These are phyloP conservation scores for Tolypocladium ophioglossoides DNA, from an alignment of 2,329 filamentous ascomycete genomes.

Conservation along the genomic window DNA sequence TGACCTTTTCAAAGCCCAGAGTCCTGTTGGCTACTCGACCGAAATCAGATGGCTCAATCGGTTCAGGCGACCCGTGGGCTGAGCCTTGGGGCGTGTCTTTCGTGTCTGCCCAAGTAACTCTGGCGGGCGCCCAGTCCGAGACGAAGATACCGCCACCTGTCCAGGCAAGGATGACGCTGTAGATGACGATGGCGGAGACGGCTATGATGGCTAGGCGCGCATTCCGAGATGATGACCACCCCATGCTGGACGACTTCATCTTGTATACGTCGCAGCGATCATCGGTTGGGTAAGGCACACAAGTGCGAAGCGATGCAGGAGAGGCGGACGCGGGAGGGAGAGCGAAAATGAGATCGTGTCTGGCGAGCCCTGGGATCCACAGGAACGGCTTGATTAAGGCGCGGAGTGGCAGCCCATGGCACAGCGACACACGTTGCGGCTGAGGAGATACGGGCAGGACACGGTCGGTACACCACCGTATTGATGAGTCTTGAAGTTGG, in stretches of 20 bases:
- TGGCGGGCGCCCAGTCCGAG: neutral
- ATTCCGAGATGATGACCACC: neutral
- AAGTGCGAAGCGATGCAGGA: neutral
- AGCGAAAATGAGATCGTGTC: neutral
- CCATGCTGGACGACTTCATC: neutral
- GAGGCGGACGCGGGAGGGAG: neutral
- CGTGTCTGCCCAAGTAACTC: neutral
- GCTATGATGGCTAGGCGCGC: neutral
- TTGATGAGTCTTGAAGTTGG: neutral
- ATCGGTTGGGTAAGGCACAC: neutral
- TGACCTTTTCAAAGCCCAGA: constrained; percentile 34
- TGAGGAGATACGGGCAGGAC: neutral
- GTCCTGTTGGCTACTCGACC: constrained; percentile 7
- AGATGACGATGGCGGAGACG: neutral
- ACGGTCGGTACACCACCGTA: no score
- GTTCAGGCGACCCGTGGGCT: neutral
- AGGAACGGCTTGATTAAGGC: neutral
- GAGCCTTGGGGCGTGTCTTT: neutral
- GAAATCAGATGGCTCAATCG: neutral
- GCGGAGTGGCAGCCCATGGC: neutral
- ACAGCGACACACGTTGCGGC: neutral
- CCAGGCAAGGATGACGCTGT: neutral
- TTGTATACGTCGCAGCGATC: neutral
- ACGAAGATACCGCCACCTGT: neutral
- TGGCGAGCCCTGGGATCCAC: neutral